Evolutionary conservation across 148 eudicot species (phyloP), one percentile per base, ranked within the genome.

Genomic region (Camellia lanceoleosa): DNA sequence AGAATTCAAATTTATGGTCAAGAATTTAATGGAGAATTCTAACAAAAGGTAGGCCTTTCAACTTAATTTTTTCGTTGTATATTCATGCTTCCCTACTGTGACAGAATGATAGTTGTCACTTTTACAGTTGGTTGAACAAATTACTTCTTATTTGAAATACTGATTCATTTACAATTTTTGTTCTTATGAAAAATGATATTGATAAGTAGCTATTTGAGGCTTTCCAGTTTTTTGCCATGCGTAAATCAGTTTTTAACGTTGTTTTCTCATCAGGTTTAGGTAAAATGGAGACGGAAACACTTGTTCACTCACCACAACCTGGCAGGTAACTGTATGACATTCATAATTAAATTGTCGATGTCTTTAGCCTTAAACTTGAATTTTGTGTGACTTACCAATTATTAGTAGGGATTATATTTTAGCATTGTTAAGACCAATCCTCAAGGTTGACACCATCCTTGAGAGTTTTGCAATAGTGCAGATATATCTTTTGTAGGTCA

Each of bases 251-350:
- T 55, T 65, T 76, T 65, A 76, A 68, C 64, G 66, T 84, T 42
- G 77, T 78, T 7, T 77, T 47, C 11, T 74, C 60, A 74, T 80
- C 86, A 93, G 97, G 97, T 85, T 83, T 93, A 84, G 97, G 97
- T 64, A 76, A 87, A 80, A 85, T 93, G 75, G 91, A 83, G 63
- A 81, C 86, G 20, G 84, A 90, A 89, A 93, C 97, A 58, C 97
- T 93, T 41, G 87, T 87, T 78, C 95, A 89, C 80, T 93, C 97
- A 75, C 97, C 97, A 62, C 84, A 83, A 52, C 87, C 86, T 82
- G 79, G 71, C 80, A 87, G 95, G 97, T 93, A 90, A 80, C 38
- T 74, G 71, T 56, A 68, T 59, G n/a, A 55, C 76, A 75, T 74
- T 74, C 4, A 47, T 46, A 66, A 73, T 46, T 61, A 1, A 20